Evolutionary conservation across 2,329 filamentous ascomycete genomes (phyloP), one percentile per base, ranked within the genome.

Genomic region (Didymella lethalis): DNA sequence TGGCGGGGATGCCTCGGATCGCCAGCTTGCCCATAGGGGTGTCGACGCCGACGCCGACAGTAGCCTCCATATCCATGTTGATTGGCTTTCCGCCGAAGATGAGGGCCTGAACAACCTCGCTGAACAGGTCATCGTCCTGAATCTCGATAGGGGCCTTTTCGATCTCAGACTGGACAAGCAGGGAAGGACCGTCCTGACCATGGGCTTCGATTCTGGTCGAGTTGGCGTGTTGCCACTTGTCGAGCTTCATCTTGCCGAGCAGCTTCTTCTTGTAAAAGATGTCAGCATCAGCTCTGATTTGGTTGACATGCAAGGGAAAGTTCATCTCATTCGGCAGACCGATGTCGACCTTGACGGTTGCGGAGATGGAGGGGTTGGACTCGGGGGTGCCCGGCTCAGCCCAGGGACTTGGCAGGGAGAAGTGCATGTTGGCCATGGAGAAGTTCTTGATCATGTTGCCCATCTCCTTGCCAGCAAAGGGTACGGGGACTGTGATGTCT

Each of bases 361-460:
- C 93, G 29, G 92, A 96, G 16, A 99, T 88, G 54, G 86, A 88
- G 10, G 93, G 93, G 54, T 90, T 86, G 4, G 90, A 83, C 49
- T 89, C 86, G 0, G 92, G 90, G 11, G 88, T 86, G 57, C 85
- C 86, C 0, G 91, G 91, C 18, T 93, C 88, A 2, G 92, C 91
- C 68, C 89, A 86, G 0, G 91, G 90, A 68, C 93, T 87, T 0
- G 95, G 95, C 45, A 99, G 80, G 48, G 86, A 87, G 75, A 99
- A 97, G 69, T 96, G 88, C 40, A 96, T 92, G 72, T 97, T 86
- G 2, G 88, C 87, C 64, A 98, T 81, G 23, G 92, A 90, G 73
- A 98, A 97, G 67, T 95, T 94, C 66, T 89, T 90, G 73, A 99
- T 90, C 16, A 97, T 80, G 64, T 90, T 88, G 64, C 93, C 92